Base-by-base conservation (phyloP, 2,329 filamentous ascomycete genomes). In the Alternaria sp. region DNA sequence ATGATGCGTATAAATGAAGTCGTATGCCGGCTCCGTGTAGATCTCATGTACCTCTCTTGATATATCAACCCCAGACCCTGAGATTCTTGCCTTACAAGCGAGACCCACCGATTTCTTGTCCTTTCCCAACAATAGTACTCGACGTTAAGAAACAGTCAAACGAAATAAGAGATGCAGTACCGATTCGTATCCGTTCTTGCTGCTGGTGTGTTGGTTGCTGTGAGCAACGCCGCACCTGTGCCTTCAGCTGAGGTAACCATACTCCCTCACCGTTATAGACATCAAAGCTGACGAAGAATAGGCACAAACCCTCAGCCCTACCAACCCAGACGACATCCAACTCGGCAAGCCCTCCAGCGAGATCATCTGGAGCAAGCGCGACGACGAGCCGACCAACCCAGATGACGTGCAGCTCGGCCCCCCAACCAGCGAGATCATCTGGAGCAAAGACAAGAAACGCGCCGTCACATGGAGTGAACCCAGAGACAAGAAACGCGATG, bases 181-280 rank as follows among this genome's bases (percentile, higher is more conserved):
- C 71, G 67, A 58, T 58, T 75, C 11, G 68, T 74, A 5, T 74
- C 74, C 37, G 65, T 70, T 20, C 63, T 77, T 28, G 72, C 72
- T 58, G 68, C 66, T 43, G 66, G 74, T 56, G 63, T 67, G 30
- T 25, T 78, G 33, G 46, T 75, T 37, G 67, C 65, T 41, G 68
- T 68, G 10, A 68, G 68, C 41, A 71, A 61, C 33, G 71, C 62
- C 4, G 66, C 72, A 11, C 74, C 75, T n/a, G 55, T 78, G 43
- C 59, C 70, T 23, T 58, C 66, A 15, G 58, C 68, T n/a, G 59
- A 72, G 47, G 74, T 76, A 66, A 63, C 26, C 4, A 11, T 2
- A 37, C 26, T 8, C 2, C 33, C 0, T 37, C 44, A 6, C 8
- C 4, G 7, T 18, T 3, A 25, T 3, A 8, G 8, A 15, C 11